These are phyloP conservation scores for Amaranthus tricolor DNA, from an alignment of 179 eudicot genomes.

Conservation along the genomic window DNA sequence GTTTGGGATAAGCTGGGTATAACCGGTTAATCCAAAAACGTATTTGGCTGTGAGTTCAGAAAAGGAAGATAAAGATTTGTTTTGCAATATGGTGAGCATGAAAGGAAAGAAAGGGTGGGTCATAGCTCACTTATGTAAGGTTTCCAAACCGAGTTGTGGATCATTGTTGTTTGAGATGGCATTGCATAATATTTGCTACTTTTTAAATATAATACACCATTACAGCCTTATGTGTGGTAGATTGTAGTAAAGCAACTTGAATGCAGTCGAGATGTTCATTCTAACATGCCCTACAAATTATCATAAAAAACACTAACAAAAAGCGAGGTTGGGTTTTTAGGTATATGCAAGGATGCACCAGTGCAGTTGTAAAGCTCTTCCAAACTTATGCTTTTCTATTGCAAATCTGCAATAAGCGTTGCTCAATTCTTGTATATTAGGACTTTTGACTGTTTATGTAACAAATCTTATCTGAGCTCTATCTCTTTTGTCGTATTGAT, in stretches of 20 bases:
- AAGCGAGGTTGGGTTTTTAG: neutral
- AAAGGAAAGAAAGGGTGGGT: conserved; percentile 4
- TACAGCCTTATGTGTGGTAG: neutral
- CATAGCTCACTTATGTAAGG: neutral
- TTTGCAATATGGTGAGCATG: neutral
- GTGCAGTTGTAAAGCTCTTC: neutral
- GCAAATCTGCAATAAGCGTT: neutral
- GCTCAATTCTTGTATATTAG: neutral
- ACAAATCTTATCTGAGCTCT: neutral
- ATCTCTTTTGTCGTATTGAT: conserved; percentile 14
- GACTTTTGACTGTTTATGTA: neutral
- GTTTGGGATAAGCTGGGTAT: neutral
- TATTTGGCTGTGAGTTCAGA: neutral
- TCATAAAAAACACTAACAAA: neutral
- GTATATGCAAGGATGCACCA: neutral
- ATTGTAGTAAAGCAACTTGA: neutral
- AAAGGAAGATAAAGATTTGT: conserved; percentile 4
- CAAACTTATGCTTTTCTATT: neutral
- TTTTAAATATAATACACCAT: neutral
- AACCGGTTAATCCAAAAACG: neutral
- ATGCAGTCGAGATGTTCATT: neutral
- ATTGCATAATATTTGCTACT: neutral
- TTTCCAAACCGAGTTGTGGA: neutral
- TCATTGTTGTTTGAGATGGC: neutral
- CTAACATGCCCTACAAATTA: neutral